Base-by-base conservation (phyloP, 495 filamentous ascomycete species). In the Penicillium silybi region DNA sequence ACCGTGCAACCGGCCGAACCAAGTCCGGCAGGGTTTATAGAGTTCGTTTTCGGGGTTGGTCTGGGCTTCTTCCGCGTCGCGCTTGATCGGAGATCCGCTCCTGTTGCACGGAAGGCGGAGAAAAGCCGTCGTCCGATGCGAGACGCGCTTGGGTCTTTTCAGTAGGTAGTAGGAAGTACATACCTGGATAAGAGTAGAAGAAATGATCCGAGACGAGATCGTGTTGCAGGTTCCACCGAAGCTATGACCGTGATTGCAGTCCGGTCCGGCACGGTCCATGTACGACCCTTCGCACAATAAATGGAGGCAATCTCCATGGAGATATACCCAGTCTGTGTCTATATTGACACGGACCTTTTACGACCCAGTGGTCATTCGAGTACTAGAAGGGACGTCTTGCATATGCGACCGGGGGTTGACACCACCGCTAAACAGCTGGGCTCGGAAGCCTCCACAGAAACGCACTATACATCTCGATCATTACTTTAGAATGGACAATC, bases 1-100 rank as follows among this genome's bases (percentile, higher is more conserved):
- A 41, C 38, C 8, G 50, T 53, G 43, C 35, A 26, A 46, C 50
- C 16, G 38, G 38, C 29, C 29, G 10, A 32, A 32, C 29, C 29
- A 16, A 37, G 34, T 37, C 16, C 34, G 16, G 34, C 11, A 13
- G 41, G 22, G 29, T 29, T 16, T 13, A 44, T 13, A 44, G 48
- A 16, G 34, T 26, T 41, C 46, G 27, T 41, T 5, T 41, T 49
- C 25, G 26, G 20, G 15, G 41, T 44, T 44, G 17, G 19, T 41
- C 16, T 52, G n/a, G 35, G 23, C 35, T 32, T 40, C 3, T 23
- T 2, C 6, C 6, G 22, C 3, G 22, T 3, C 22, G 6, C 22
- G 22, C 22, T 23, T 23, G 22, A 23, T 23, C 6, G 22, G 2
- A 23, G 22, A 23, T 23, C 22, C 6, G 22, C 22, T 23, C 22